phyloP scores from a whole-genome alignment of 2,329 filamentous ascomycete species.

The Metarhizium album region DNA sequence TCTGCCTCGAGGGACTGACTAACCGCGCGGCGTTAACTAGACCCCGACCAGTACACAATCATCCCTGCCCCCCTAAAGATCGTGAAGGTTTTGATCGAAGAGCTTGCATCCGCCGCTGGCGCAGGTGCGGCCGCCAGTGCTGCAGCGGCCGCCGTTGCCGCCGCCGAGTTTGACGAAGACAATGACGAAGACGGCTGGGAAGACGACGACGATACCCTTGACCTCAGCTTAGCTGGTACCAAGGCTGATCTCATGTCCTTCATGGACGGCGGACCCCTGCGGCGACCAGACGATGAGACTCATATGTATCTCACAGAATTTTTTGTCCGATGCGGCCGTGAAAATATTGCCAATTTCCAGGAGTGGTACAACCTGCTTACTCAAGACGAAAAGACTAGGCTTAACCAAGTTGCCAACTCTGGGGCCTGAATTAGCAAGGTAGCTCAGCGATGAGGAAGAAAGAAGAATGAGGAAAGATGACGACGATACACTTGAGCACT shows the following conservation, averaged over 20 bases:
- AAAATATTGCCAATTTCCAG: constrained; percentile 45
- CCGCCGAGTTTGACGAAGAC: constrained; percentile 48
- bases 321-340: constrained; percentile 52
- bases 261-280: constrained; percentile 45
- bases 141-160: constrained; percentile 51
- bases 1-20: background rate
- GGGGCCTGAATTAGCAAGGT: background rate
- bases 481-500: no score
- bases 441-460: background rate
- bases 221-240: constrained; percentile 59
- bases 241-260: constrained; percentile 75
- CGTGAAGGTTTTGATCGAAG: constrained; percentile 87
- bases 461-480: background rate
- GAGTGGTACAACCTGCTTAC: constrained; percentile 45
- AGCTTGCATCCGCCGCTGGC: constrained; percentile 73
- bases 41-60: constrained; percentile 82
- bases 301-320: constrained; percentile 76
- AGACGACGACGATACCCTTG: constrained; percentile 66
- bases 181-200: constrained; percentile 82
- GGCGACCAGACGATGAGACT: constrained; percentile 81
- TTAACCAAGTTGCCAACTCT: constrained; percentile 37
- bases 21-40: constrained; percentile 25
- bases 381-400: constrained; percentile 45
- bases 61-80: constrained; percentile 89
- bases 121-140: constrained; percentile 47